Conservation (phyloP, 257 asterid species). For the Solanum chaucha region DNA sequence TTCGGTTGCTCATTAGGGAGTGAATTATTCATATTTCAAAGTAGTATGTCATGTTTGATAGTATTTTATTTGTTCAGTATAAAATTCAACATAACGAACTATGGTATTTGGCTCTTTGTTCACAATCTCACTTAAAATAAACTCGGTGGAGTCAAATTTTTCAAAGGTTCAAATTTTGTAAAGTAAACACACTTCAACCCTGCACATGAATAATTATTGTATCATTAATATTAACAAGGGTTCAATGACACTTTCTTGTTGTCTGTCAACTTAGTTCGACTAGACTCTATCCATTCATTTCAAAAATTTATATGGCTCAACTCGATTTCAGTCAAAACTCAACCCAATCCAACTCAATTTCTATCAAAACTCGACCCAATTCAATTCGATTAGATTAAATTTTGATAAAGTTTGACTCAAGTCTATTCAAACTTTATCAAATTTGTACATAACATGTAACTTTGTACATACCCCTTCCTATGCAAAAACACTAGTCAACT, state of each 20-base stretch:
- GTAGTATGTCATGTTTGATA: neutral
- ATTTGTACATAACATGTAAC: neutral
- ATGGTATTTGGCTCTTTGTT: neutral
- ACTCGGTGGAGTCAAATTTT: fast-evolving
- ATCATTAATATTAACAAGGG: neutral
- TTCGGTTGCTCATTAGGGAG: neutral
- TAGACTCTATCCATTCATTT: neutral
- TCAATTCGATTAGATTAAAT: neutral
- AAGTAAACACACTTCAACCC: neutral
- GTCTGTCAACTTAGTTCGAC: neutral
- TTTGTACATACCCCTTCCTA: neutral
- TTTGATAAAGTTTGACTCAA: neutral
- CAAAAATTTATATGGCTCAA: neutral
- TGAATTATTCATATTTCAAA: neutral
- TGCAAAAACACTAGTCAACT: neutral
- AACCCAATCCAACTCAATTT: neutral
- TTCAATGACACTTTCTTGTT: neutral
- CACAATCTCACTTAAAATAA: neutral
- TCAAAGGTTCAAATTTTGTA: neutral
- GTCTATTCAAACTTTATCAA: neutral
- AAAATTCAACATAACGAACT: neutral
- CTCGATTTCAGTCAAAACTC: neutral
- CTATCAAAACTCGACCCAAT: neutral
- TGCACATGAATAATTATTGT: neutral
- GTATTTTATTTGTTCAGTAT: no score